Base-by-base conservation (phyloP, 768 basidiomycete species). In the Pisolithus tinctorius region DNA sequence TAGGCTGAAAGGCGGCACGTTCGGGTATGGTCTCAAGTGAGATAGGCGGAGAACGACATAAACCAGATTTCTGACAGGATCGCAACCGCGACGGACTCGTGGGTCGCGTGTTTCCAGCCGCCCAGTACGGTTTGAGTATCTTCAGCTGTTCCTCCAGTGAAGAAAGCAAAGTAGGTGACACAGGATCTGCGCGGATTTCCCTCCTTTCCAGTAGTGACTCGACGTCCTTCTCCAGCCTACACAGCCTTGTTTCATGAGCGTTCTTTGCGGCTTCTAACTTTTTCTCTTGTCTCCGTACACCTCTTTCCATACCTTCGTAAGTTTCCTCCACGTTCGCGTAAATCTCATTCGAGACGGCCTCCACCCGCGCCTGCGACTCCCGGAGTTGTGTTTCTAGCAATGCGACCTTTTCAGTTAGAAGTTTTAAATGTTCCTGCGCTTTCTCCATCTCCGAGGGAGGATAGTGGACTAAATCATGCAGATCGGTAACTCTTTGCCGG, bases 401-500 rank as follows among this genome's bases (percentile, higher is more conserved):
- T 10, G 67, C 67, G 7, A 84, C 58, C 25, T 76, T 76, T 26
- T 69, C 66, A 42, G 70, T 57, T 39, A 83, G 55, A 1, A 62
- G 60, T 6, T 68, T 66, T 34, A 71, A 64, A 52, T 66, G 65
- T n/a, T 52, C 51, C 26, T 57, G 55, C 4, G 43, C 48, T 38
- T 55, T 65, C 51, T 57, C 66, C 8, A 56, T 31, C 34, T 64
- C 60, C 39, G 71, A 59, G 3, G 76, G 68, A 4, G 82, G 81
- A 43, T 81, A 79, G 59, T 86, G 83, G 7, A 88, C 63, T 44
- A 75, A 69, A 39, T 82, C 76, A 53, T 90, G 86, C 6, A 91
- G 70, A 27, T 82, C 82, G 0, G 69, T 67, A 6, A 84, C 80
- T n/a, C 83, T 81, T 41, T 80, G 63, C 1, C 70, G 73, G 30